Evolutionary conservation across 2,329 filamentous ascomycete species (phyloP).

Genomic region (Hirsutella rhossiliensis): DNA sequence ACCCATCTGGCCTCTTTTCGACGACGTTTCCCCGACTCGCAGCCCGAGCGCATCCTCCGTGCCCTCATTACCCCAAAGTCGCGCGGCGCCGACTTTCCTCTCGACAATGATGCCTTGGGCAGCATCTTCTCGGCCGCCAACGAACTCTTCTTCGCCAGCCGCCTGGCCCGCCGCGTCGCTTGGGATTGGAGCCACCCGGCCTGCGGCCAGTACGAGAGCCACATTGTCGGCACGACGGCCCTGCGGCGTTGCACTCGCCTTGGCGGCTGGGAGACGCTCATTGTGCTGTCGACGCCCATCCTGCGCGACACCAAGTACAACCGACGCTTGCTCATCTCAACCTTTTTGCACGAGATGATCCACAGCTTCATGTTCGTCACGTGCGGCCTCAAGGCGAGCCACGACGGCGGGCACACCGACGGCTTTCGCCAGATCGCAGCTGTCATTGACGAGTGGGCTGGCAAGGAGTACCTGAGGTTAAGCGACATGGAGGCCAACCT

Average conservation of each 20-base stretch:
- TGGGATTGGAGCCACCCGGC: conserved; percentile 49
- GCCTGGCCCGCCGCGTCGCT: conserved; percentile 41
- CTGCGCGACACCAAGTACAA: conserved; percentile 44
- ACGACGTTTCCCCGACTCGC: conserved; percentile 34
- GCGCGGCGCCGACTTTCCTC: conserved; percentile 31
- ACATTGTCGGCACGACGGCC: conserved; percentile 52
- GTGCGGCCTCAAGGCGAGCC: conserved; percentile 44
- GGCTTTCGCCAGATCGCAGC: conserved; percentile 47
- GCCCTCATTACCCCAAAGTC: conserved; percentile 41
- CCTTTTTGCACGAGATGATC: conserved; percentile 55
- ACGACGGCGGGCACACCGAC: conserved; percentile 45
- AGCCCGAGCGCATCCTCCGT: conserved; percentile 44
- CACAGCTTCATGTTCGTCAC: conserved; percentile 54
- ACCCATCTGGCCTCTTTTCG: conserved; percentile 31
- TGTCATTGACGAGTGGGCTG: conserved; percentile 50
- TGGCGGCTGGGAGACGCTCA: conserved; percentile 49
- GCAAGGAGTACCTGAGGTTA: conserved; percentile 39
- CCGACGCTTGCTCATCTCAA: conserved; percentile 48
- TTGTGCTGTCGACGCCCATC: conserved; percentile 48
- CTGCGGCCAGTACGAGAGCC: conserved; percentile 35
- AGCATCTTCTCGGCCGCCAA: conserved; percentile 50
- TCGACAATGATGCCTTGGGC: conserved; percentile 44
- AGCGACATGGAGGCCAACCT: conserved; percentile 51
- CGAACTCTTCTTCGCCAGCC: conserved; percentile 48
- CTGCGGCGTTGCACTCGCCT: conserved; percentile 32